These are phyloP conservation scores for Alternaria sp. DNA, from an alignment of 2,329 filamentous ascomycete genomes.

Conservation along the genomic window DNA sequence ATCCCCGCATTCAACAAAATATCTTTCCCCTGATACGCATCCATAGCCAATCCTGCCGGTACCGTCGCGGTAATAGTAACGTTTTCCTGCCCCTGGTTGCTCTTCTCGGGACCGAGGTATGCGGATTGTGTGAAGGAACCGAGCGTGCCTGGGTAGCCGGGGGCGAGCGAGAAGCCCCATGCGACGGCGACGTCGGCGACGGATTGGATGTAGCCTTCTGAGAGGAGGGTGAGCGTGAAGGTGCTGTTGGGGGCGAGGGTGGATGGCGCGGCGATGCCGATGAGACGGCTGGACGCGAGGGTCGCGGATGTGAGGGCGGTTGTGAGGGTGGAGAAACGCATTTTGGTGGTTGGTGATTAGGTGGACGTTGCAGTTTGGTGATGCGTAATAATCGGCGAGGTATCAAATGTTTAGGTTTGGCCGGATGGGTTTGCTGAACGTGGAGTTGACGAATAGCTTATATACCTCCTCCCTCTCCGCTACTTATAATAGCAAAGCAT, in stretches of 20 bases:
- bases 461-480: neutral
- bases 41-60: constrained; percentile 10
- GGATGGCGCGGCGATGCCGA: constrained; percentile 52
- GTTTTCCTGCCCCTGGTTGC: constrained; percentile 29
- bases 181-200: constrained; percentile 55
- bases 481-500: neutral
- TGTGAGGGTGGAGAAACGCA: constrained; percentile 26
- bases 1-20: constrained; percentile 30
- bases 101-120: constrained; percentile 45
- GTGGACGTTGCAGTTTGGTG: neutral
- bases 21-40: constrained; percentile 16
- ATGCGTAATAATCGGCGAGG: too few relatives aligned
- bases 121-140: constrained; percentile 39
- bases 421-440: too few relatives aligned
- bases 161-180: constrained; percentile 46
- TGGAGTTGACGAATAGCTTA: too few relatives aligned
- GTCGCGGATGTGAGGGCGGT: constrained; percentile 18
- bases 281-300: constrained; percentile 49
- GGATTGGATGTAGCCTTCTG: constrained; percentile 54
- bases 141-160: constrained; percentile 35
- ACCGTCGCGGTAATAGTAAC: constrained; percentile 27
- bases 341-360: constrained; percentile 6
- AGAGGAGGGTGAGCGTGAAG: constrained; percentile 50
- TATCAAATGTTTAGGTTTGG: too few relatives aligned
- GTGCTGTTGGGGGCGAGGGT: constrained; percentile 49